Base-by-base conservation (phyloP, 192 early-diverging fungal species). In the Kickxella alabastrina region DNA sequence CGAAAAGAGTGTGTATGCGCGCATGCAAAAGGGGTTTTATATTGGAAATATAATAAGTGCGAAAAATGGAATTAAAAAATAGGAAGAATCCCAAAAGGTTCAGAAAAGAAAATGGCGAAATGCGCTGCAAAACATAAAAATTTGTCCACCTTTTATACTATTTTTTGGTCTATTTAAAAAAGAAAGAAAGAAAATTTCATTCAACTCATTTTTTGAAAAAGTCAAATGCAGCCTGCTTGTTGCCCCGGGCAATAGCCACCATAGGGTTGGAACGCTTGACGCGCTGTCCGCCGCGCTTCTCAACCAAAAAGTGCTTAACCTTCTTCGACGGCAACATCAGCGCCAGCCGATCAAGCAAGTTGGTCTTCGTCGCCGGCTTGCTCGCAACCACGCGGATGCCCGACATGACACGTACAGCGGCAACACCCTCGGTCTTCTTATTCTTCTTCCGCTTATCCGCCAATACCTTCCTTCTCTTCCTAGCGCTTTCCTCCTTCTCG, bases 321-420 rank as follows among this genome's bases (percentile, higher is more conserved):
- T 60, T 65, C 44, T 42, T 38, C 24, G 34, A 18, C 7, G 72
- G 56, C 22, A 75, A 57, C 29, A 39, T 43, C 53, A 64, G 72
- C 10, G 65, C 36, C 48, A 75, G 51, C 23, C 44, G 56, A 32
- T 59, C 52, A 21, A 75, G 54, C 37, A 75, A 38, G 4, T 39
- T 55, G 34, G 31, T 38, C 32, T 50, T 52, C n/a, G 56, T 41
- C 13, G 52, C 40, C 7, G 55, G 56, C 57, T 48, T 45, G 7
- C 51, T 40, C 14, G 72, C 65, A 37, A 75, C 65, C n/a, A 75
- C 72, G 2, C 56, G 65, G 42, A 75, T 68, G 28, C 72, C 72
- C 14, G 65, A 63, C 2, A 75, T 61, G 13, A 68, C 57, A 1
- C 72, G 72, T n/a, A n/a, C n/a, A 39, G 62, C 57, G 21, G 43